These are phyloP conservation scores for Carex littledalei DNA, from an alignment of 176 grass and related monocot genomes.

Conservation along the genomic window DNA sequence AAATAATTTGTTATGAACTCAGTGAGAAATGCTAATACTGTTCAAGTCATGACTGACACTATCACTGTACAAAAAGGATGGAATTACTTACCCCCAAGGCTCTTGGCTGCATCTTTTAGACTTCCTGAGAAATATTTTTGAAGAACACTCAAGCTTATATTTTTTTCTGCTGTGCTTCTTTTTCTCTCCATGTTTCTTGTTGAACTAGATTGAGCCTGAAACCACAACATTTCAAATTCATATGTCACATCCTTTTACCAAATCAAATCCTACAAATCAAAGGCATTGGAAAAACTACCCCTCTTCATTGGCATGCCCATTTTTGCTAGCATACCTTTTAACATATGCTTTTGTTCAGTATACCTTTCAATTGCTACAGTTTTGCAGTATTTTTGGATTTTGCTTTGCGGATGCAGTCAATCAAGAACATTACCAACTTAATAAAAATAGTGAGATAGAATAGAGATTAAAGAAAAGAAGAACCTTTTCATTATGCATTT, in stretches of 20 bases:
- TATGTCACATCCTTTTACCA: background rate
- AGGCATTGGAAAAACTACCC: background rate
- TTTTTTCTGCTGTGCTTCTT: constrained; percentile 59
- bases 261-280: background rate
- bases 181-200: constrained; percentile 47
- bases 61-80: background rate
- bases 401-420: background rate
- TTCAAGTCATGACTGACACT: background rate
- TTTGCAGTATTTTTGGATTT: background rate
- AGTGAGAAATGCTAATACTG: constrained; percentile 3
- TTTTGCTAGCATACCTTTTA: background rate
- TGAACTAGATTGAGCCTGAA: constrained; percentile 48
- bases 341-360: background rate
- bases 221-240: background rate
- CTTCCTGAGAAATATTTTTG: constrained; percentile 89
- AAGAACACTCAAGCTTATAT: constrained; percentile 89
- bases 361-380: background rate
- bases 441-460: background rate
- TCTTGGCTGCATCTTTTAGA: constrained; percentile 82
- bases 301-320: background rate
- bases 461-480: constrained; percentile 1
- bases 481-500: constrained; percentile 21
- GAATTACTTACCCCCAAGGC: constrained; percentile 67
- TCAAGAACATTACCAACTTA: background rate
- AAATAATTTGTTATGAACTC: background rate